Base-by-base conservation (phyloP, 257 asterid genomes). In the Thymus quinquecostatus region DNA sequence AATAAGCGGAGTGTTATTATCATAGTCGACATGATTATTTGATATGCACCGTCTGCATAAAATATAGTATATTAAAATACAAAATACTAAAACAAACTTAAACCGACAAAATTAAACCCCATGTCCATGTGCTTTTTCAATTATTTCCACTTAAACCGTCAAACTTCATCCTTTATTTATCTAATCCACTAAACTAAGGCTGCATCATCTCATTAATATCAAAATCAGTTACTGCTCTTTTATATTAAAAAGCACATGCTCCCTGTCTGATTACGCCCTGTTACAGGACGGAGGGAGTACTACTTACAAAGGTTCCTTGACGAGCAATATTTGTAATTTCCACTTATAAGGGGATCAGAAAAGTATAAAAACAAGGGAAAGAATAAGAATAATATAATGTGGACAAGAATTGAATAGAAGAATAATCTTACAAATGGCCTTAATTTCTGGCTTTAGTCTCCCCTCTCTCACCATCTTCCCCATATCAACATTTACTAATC, bases 121-220 rank as follows among this genome's bases (percentile, higher is more conserved):
- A 21, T 21, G 21, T 21, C 64, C 76, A 77, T 77, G 80, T 65
- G 80, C 29, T 53, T n/a, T 34, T 36, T 2, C 27, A 69, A 21
- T 21, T 14, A 55, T 33, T 47, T 21, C 14, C 38, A 55, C 29
- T 55, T 12, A 69, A 76, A 70, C 57, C 13, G 49, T 76, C 72
- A 54, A 69, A 45, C 49, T 41, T 6, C 30, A 8, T 2, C 2
- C 27, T 51, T 63, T 30, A 40, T 66, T 34, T 66, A 48, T 49
- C 5, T 28, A 56, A 21, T 56, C 43, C 21, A 21, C 21, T 9
- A 14, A 43, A 8, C 2, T 10, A 55, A 1, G 68, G 53, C 38
- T 41, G 32, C 71, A 45, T 44, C 8, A 40, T 8, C 14, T 9
- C 6, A 21, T 32, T 54, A 9, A 32, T 64, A 45, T 64, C 60